Base-by-base conservation (phyloP, 345 rosid genomes). In the Populus pruinosa region DNA sequence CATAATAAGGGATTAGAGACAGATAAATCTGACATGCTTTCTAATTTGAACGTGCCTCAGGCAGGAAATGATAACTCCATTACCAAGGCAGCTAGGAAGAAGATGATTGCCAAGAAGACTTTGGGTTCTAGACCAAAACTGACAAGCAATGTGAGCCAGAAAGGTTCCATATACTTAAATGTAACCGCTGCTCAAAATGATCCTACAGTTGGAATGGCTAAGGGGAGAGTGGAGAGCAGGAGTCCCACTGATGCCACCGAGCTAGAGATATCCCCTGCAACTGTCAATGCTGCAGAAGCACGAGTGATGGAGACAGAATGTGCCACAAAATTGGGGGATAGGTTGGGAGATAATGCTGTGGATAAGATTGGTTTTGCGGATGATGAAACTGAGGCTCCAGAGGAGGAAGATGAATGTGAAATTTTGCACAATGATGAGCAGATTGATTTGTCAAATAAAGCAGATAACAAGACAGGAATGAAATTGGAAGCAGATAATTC, bases 81-180 rank as follows among this genome's bases (percentile, higher is more conserved):
- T 49, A 65, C 76, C 74, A 88, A 70, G 77, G 87, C 78, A 39
- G 55, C 43, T 50, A 82, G 75, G 85, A 91, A 84, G 86, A 90
- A 87, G 85, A 70, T 50, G 72, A 73, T 81, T 79, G 69, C 82
- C 70, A 89, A 80, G 82, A 93, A 86, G 87, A 88, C 87, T 31
- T 82, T 89, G 80, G 92, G 94, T 77, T 79, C 90, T 38, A 82
- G 89, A 84, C 78, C 87, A 73, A 91, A 89, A 78, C 43, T 83
- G 65, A 81, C 67, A 70, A 81, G 72, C 43, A 41, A 81, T 76
- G 82, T 83, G 47, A 88, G 82, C 74, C 75, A 73, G 76, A 92
- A 90, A 85, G 89, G 95, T 70, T 85, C 96, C 25, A 84, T 92
- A 74, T 89, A 77, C 90, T 76, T 79, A 20, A 89, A 83, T 10